Evolutionary conservation across 768 basidiomycete genomes (phyloP).

Genomic region (Dioszegia crocea): DNA sequence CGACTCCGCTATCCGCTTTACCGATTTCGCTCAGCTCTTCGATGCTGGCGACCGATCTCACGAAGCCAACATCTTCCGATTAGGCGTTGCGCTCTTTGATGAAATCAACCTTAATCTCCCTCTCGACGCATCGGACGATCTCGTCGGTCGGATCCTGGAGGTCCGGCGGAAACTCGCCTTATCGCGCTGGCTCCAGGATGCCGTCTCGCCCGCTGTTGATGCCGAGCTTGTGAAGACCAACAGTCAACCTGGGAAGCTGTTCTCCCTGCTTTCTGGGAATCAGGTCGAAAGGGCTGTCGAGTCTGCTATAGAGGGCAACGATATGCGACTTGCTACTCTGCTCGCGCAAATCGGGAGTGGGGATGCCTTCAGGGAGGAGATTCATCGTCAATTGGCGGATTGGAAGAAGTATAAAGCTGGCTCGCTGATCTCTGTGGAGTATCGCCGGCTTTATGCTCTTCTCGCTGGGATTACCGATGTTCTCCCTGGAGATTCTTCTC

Average conservation of each 20-base stretch:
- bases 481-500: constrained; percentile 56
- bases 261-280: constrained; percentile 77
- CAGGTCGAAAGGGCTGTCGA: constrained; percentile 79
- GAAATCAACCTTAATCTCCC: constrained; percentile 65
- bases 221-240: constrained; percentile 60
- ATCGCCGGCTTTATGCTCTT: constrained; percentile 76
- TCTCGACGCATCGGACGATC: constrained; percentile 43
- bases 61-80: constrained; percentile 78
- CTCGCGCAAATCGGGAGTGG: constrained; percentile 77
- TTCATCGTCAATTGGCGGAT: constrained; percentile 68
- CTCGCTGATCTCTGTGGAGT: constrained; percentile 61
- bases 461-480: constrained; percentile 70
- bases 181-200: constrained; percentile 76
- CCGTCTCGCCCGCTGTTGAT: constrained; percentile 68
- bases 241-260: constrained; percentile 55
- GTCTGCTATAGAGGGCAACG: constrained; percentile 67
- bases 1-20: constrained; percentile 64
- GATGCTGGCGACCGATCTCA: constrained; percentile 65
- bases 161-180: constrained; percentile 74
- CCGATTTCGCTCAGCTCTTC: constrained; percentile 70
- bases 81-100: constrained; percentile 86
- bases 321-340: constrained; percentile 80
- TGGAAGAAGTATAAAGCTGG: constrained; percentile 79
- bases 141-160: constrained; percentile 60
- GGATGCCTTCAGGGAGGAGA: constrained; percentile 65